phyloP scores from a whole-genome alignment of 371 early-diverging fungal genomes.

The Mucor velutinosus region DNA sequence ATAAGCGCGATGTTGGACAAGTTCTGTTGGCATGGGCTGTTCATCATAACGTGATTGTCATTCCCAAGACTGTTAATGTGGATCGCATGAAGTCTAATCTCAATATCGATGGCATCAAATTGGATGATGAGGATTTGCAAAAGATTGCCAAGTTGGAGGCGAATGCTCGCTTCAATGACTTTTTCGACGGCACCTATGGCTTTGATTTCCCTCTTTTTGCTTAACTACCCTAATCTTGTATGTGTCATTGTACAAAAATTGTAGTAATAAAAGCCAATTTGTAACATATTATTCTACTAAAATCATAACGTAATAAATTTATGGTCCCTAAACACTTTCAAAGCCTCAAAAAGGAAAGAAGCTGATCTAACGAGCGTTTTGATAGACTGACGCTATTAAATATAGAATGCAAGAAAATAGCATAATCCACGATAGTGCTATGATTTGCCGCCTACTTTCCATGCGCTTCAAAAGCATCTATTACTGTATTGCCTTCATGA shows the following conservation, averaged over 20 bases:
- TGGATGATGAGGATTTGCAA: slow-evolving; percentile 33
- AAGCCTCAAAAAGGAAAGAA: too few relatives aligned
- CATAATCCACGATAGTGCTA: too few relatives aligned
- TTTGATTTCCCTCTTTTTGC: slow-evolving; percentile 39
- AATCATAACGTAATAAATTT: too few relatives aligned
- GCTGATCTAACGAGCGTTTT: too few relatives aligned
- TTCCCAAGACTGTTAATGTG: slow-evolving; percentile 64
- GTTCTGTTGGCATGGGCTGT: slow-evolving; percentile 60
- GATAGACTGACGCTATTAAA: too few relatives aligned
- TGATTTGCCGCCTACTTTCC: too few relatives aligned
- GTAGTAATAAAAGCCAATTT: neutral
- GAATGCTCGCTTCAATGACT: slow-evolving; percentile 42
- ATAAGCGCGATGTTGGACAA: slow-evolving; percentile 16
- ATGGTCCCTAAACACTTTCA: too few relatives aligned
- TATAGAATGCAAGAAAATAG: too few relatives aligned
- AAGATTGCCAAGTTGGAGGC: slow-evolving; percentile 29
- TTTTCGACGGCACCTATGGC: slow-evolving; percentile 23
- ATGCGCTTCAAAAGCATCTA: too few relatives aligned
- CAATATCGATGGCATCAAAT: slow-evolving; percentile 25
- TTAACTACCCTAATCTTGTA: neutral
- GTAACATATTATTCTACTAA: neutral
- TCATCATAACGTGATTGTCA: slow-evolving; percentile 54
- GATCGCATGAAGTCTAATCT: slow-evolving; percentile 49
- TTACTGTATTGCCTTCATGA: too few relatives aligned
- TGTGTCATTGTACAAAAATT: too few relatives aligned